Evolutionary conservation across 108 stramenopile genomes (phyloP).

Genomic region (Thalassiosira profunda): DNA sequence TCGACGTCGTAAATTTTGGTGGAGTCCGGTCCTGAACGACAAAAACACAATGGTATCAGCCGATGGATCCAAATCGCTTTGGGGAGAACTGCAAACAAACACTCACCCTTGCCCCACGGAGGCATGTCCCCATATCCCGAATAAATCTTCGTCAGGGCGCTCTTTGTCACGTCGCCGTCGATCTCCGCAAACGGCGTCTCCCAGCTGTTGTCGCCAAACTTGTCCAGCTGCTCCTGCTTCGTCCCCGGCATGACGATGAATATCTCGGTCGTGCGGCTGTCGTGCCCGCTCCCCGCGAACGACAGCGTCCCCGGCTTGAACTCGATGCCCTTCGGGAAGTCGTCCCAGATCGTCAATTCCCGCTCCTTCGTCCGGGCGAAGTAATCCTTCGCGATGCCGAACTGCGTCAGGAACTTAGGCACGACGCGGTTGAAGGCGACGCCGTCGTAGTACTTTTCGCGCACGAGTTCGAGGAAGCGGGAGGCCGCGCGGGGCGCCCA

Average conservation of each 20-base stretch:
- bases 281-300: constrained; percentile 64
- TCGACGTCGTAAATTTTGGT: constrained; percentile 22
- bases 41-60: not conserved
- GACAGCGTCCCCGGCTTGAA: constrained; percentile 42
- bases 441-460: constrained; percentile 63
- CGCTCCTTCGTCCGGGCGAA: not conserved
- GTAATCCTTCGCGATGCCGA: constrained; percentile 51
- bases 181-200: constrained; percentile 89
- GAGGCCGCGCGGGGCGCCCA: constrained; percentile 46
- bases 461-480: constrained; percentile 44
- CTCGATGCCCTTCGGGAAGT: not conserved
- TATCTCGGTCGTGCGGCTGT: constrained; percentile 79
- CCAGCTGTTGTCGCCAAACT: constrained; percentile 74
- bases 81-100: not conserved
- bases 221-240: constrained; percentile 54
- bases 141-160: constrained; percentile 60
- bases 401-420: constrained; percentile 73
- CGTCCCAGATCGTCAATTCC: constrained; percentile 42
- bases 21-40: constrained; percentile 19
- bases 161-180: constrained; percentile 63
- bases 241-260: constrained; percentile 80
- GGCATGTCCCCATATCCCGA: constrained; percentile 85
- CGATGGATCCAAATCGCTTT: not conserved
- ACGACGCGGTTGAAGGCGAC: constrained; percentile 76
- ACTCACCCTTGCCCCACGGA: constrained; percentile 67